phyloP scores from a whole-genome alignment of 1,284 basidiomycete genomes.

The Rhodotorula sp. region DNA sequence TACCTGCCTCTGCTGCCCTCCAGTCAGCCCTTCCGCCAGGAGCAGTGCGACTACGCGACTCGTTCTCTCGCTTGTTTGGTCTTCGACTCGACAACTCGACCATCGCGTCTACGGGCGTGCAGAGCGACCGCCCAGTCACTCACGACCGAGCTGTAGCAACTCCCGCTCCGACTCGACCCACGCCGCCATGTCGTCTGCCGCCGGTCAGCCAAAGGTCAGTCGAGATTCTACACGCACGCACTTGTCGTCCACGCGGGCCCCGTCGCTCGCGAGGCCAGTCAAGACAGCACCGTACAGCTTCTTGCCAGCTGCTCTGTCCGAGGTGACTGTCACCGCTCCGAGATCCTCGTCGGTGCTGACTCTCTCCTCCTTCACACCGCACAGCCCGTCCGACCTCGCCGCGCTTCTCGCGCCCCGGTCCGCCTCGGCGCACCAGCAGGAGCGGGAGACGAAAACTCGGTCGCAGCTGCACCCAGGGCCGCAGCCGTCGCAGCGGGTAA shows the following conservation, averaged over 20 bases:
- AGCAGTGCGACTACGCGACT: not conserved
- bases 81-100: not conserved
- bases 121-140: not conserved
- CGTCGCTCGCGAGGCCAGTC: too few relatives aligned
- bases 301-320: too few relatives aligned
- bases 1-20: not conserved
- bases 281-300: too few relatives aligned
- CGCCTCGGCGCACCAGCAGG: conserved; percentile 16
- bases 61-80: not conserved
- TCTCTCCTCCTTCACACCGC: not conserved
- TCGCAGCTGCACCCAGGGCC: conserved; percentile 10
- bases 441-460: conserved; percentile 34
- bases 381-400: conserved; percentile 35
- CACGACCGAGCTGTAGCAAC: not conserved
- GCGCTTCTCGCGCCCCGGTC: conserved; percentile 32
- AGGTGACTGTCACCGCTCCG: too few relatives aligned
- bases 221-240: conserved; percentile 22
- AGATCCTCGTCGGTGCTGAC: not conserved
- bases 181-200: conserved; percentile 20
- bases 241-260: too few relatives aligned
- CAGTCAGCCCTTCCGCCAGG: not conserved
- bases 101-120: not conserved
- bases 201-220: conserved; percentile 31
- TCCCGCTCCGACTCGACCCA: not conserved
- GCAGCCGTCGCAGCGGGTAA: conserved; percentile 3